phyloP scores from a whole-genome alignment of 2,329 filamentous ascomycete genomes.

The Fusarium mexicanum region DNA sequence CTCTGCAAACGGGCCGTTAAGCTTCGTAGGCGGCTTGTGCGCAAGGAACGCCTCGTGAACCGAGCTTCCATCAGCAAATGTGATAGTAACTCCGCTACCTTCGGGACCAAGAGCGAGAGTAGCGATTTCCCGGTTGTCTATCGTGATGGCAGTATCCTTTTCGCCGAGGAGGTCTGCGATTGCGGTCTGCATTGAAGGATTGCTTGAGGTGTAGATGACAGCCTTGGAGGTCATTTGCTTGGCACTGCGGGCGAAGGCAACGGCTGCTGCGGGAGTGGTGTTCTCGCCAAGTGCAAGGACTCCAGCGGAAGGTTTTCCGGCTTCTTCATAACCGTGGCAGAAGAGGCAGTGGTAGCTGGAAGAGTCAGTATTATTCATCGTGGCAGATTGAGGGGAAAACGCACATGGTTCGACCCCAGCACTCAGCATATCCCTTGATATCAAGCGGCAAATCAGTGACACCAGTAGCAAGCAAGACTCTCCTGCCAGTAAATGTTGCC shows the following conservation, averaged over 20 bases:
- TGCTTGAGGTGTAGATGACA: background rate
- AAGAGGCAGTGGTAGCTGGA: background rate
- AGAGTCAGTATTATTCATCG: rapidly evolving
- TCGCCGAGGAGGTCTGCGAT: background rate
- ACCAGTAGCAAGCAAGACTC: background rate
- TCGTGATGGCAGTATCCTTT: background rate
- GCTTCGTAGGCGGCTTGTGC: background rate
- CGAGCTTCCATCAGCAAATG: background rate
- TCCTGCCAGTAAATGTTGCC: background rate
- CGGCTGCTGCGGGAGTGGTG: background rate
- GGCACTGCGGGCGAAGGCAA: background rate
- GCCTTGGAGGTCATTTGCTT: background rate
- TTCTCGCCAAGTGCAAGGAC: background rate
- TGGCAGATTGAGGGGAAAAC: rapidly evolving
- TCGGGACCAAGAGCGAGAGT: background rate
- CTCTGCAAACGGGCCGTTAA: background rate
- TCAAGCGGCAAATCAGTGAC: background rate
- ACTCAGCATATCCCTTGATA: background rate
- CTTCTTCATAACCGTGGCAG: background rate
- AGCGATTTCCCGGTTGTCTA: background rate
- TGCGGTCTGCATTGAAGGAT: background rate
- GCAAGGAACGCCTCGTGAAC: background rate
- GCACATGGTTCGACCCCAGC: background rate
- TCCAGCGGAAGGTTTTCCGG: background rate
- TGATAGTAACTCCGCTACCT: background rate